Percentiles rank a stretch among this genome's conserved stretches.
Evolutionary conservation across 2,329 filamentous ascomycete genomes (phyloP).

Genomic region (Fusarium newnesense): DNA sequence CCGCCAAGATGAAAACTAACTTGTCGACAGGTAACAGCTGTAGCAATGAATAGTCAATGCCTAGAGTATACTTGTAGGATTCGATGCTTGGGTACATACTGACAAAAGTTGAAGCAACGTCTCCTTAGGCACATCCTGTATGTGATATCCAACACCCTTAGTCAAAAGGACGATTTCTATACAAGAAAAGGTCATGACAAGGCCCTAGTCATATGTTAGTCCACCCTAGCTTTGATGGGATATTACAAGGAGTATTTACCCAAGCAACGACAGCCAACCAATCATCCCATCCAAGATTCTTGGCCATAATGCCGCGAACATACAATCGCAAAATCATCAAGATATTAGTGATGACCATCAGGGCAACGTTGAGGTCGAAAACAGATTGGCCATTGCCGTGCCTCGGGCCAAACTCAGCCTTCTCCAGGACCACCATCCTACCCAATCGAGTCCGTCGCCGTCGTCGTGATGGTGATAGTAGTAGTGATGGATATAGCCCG

Average conservation of each 20-base stretch:
- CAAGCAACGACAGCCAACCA: conserved; percentile 33
- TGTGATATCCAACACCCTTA: conserved; percentile 29
- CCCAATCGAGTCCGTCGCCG: conserved; percentile 4
- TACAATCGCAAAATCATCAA: conserved; percentile 35
- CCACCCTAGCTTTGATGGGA: background rate
- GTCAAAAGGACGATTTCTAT: conserved; percentile 31
- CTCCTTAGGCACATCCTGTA: conserved; percentile 20
- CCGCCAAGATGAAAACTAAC: conserved; percentile 33
- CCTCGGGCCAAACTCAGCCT: background rate
- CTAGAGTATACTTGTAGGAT: background rate
- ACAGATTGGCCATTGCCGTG: conserved; percentile 19
- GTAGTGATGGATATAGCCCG: conserved; percentile 32
- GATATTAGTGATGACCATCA: conserved; percentile 34
- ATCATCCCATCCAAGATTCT: conserved; percentile 37
- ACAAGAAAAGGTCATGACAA: conserved; percentile 22
- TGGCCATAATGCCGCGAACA: conserved; percentile 33
- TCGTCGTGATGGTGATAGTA: conserved; percentile 32
- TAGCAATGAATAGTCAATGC: background rate
- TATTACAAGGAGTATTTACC: conserved; percentile 15
- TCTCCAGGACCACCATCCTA: conserved; percentile 18
- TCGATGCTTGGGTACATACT: conserved; percentile 11
- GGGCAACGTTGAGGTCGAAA: conserved; percentile 31
- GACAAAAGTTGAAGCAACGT: conserved; percentile 28
- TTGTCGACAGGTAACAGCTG: conserved; percentile 33
- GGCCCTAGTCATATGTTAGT: conserved; percentile 23